Percentiles rank a stretch among this genome's conserved stretches.
phyloP scores from a whole-genome alignment of 2,329 filamentous ascomycete species.

The Fusarium albidum region DNA sequence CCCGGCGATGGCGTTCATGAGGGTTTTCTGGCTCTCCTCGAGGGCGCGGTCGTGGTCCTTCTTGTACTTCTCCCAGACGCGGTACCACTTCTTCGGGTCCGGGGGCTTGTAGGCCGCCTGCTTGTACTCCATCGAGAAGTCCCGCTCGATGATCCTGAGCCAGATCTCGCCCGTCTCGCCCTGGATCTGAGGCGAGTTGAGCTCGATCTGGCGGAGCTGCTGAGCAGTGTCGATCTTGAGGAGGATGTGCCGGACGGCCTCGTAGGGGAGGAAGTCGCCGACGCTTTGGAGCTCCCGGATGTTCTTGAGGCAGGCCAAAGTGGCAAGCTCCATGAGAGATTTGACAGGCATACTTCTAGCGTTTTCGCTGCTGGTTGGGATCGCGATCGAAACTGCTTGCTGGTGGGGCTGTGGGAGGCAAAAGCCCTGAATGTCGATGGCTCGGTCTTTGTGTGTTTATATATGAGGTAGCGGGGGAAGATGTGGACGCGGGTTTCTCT shows the following conservation, averaged over 20 bases:
- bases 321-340: slow-evolving; percentile 61
- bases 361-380: slow-evolving; percentile 28
- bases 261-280: slow-evolving; percentile 74
- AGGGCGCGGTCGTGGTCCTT: slow-evolving; percentile 65
- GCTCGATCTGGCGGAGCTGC: slow-evolving; percentile 79
- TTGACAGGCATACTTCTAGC: slow-evolving; percentile 59
- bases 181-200: slow-evolving; percentile 78
- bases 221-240: slow-evolving; percentile 73
- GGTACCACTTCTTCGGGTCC: slow-evolving; percentile 76
- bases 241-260: slow-evolving; percentile 70
- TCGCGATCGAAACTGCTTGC: background rate
- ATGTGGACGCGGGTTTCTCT: too few species aligned
- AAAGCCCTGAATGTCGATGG: too few species aligned
- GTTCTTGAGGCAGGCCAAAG: slow-evolving; percentile 61
- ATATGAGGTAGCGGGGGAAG: too few species aligned
- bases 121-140: slow-evolving; percentile 73
- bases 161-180: slow-evolving; percentile 77
- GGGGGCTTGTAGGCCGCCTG: slow-evolving; percentile 70
- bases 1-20: slow-evolving; percentile 65
- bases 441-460: too few species aligned
- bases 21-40: slow-evolving; percentile 64
- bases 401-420: background rate
- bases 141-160: slow-evolving; percentile 78
- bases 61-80: slow-evolving; percentile 77
- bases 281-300: slow-evolving; percentile 70